These are phyloP conservation scores for Aspergillus biplanus DNA, from an alignment of 495 filamentous ascomycete genomes.

Conservation along the genomic window DNA sequence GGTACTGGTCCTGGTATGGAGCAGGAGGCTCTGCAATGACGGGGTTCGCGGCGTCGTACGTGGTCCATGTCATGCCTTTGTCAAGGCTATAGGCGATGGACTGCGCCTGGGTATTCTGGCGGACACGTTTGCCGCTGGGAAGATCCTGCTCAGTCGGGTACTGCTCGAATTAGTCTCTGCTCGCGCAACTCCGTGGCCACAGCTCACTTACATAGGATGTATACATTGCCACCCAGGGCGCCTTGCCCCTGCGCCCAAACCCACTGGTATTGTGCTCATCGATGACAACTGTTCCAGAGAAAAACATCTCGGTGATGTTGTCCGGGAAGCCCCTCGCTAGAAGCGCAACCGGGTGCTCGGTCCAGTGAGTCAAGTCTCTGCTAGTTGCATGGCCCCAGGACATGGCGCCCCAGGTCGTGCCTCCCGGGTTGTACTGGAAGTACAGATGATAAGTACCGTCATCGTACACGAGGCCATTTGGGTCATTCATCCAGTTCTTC, in stretches of 20 bases:
- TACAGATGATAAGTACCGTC: constrained; percentile 43
- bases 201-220: constrained; percentile 46
- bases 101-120: constrained; percentile 53
- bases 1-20: constrained; percentile 31
- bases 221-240: constrained; percentile 60
- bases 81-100: constrained; percentile 60
- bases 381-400: constrained; percentile 49
- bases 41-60: constrained; percentile 54
- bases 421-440: constrained; percentile 46
- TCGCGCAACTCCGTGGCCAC: no score
- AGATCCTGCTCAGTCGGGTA: constrained; percentile 2
- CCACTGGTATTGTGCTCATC: constrained; percentile 61
- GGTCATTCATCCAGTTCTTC: constrained; percentile 61
- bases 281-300: constrained; percentile 54
- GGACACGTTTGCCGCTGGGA: constrained; percentile 26
- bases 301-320: constrained; percentile 53
- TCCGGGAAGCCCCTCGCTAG: constrained; percentile 46
- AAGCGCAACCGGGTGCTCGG: constrained; percentile 41
- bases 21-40: constrained; percentile 49
- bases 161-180: no score
- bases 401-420: constrained; percentile 40
- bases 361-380: constrained; percentile 43
- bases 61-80: constrained; percentile 55
- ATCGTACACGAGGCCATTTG: constrained; percentile 56
- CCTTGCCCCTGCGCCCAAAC: constrained; percentile 54